Base-by-base conservation (phyloP, 305 asterid species). In the Fraxinus xanthoxyloides region DNA sequence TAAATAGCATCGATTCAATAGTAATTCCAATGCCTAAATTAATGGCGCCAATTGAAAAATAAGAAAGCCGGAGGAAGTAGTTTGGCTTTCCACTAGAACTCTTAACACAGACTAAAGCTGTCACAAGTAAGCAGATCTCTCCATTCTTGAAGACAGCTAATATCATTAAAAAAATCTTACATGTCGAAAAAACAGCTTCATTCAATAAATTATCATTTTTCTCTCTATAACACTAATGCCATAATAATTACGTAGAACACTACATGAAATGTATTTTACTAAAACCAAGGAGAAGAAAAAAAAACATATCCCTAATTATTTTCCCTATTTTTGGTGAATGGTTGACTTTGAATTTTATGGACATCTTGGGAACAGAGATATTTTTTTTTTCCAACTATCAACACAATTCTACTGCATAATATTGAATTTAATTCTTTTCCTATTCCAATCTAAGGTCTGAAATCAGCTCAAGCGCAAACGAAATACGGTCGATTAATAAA, bases 291-390 rank as follows among this genome's bases (percentile, higher is more conserved):
- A n/a, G 12, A 56, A n/a, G 28, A 56, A n/a, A 12, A 72, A 7
- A 51, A 75, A 19, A 38, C 19, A 28, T 75, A 34, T 51, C 80
- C 40, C 40, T 35, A 35, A 0, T 40, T 40, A 2, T 10, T 40
- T 10, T 54, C 63, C 78, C 72, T 28, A 19, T 38, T 76, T 36
- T 77, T 30, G 84, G 79, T 31, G 81, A 70, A 82, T 24, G 78
- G 79, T 82, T 84, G 87, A 75, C 85, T 84, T 80, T 69, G 34
- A 75, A 32, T 34, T 23, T 34, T 40, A 28, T 67, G 51, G 73
- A 40, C 61, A 77, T 32, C 77, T 21, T 59, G 75, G 8, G 72
- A 79, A 63, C 32, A 21, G 38, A 19, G 40, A 54, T 12, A 75
- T 79, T 75, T 78, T 54, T 13, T 77, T 78, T 61, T 35, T 59